Conservation (phyloP, 1,284 basidiomycete genomes). For the Leccinum cinnamomeum region DNA sequence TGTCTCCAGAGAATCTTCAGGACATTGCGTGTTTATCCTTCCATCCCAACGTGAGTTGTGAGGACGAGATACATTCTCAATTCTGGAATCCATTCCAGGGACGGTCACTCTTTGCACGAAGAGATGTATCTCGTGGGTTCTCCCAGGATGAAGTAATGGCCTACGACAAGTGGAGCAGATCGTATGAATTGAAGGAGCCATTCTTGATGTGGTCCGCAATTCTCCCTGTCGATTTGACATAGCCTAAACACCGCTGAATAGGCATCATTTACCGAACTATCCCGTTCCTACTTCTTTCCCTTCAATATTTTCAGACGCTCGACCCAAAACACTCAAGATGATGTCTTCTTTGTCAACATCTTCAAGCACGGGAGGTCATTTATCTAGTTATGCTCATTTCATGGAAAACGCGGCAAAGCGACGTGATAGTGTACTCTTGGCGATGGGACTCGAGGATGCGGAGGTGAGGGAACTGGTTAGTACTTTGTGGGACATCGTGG, state of each 20-base stretch:
- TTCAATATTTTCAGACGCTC: conserved; percentile 34
- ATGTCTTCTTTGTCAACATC: conserved; percentile 30
- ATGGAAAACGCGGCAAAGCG: conserved; percentile 39
- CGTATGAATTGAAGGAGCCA: conserved; percentile 32
- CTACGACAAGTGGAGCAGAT: conserved; percentile 41
- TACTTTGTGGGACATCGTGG: conserved; percentile 52
- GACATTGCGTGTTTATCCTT: conserved; percentile 48
- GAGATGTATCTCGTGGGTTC: conserved; percentile 60
- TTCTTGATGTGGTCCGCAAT: conserved; percentile 38
- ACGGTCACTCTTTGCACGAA: conserved; percentile 39
- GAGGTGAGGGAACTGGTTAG: conserved; percentile 51
- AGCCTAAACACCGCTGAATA: conserved; percentile 22
- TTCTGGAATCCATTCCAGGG: conserved; percentile 13
- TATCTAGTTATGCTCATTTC: conserved; percentile 46
- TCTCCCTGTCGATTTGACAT: neutral
- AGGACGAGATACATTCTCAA: neutral
- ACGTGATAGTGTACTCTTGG: conserved; percentile 24
- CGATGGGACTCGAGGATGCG: conserved; percentile 44
- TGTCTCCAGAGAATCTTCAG: conserved; percentile 28
- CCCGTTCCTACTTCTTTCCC: conserved; percentile 56
- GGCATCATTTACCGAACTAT: conserved; percentile 44
- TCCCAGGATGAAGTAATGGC: conserved; percentile 35
- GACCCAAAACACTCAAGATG: conserved; percentile 26
- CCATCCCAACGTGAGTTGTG: conserved; percentile 24
- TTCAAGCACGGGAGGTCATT: conserved; percentile 35